phyloP scores from a whole-genome alignment of 2,329 filamentous ascomycete genomes.

The Diaporthe citri region DNA sequence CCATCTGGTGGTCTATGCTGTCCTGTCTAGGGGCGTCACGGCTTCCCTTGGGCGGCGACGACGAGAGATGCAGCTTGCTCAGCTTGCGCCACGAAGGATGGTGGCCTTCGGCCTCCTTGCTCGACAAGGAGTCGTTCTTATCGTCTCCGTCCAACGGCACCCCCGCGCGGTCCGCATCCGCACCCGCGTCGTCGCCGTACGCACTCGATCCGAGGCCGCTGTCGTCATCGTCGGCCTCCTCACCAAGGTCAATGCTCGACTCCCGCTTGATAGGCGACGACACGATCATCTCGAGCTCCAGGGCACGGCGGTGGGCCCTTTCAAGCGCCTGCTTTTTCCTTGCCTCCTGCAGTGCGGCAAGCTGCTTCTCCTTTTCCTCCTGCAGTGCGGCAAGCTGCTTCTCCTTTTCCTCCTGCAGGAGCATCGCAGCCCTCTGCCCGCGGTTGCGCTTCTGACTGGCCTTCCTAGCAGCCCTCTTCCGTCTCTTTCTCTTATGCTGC shows the following conservation, averaged over 20 bases:
- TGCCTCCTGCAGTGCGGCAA: conserved; percentile 12
- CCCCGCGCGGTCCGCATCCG: background rate
- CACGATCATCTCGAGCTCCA: conserved; percentile 34
- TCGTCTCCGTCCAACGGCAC: conserved; percentile 16
- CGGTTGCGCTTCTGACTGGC: background rate
- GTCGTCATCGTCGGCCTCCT: conserved; percentile 6
- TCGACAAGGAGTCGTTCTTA: conserved; percentile 22
- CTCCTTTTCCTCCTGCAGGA: background rate
- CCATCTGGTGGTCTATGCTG: background rate
- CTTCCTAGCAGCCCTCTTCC: conserved; percentile 1
- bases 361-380: background rate
- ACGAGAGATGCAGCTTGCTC: conserved; percentile 26
- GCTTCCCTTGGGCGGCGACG: background rate
- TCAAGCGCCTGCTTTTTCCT: conserved; percentile 33
- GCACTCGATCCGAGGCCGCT: background rate
- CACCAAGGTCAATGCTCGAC: background rate
- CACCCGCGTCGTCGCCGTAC: background rate
- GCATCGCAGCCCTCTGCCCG: background rate
- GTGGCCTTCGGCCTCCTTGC: conserved; percentile 13
- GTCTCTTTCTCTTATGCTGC: background rate
- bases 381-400: background rate
- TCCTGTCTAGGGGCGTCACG: no score
- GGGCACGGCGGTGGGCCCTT: conserved; percentile 32
- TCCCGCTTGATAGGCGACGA: conserved; percentile 32
- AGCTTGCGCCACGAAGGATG: background rate